Evolutionary conservation across 306 rosid species (phyloP).

Genomic region (Dryas alaskensis): DNA sequence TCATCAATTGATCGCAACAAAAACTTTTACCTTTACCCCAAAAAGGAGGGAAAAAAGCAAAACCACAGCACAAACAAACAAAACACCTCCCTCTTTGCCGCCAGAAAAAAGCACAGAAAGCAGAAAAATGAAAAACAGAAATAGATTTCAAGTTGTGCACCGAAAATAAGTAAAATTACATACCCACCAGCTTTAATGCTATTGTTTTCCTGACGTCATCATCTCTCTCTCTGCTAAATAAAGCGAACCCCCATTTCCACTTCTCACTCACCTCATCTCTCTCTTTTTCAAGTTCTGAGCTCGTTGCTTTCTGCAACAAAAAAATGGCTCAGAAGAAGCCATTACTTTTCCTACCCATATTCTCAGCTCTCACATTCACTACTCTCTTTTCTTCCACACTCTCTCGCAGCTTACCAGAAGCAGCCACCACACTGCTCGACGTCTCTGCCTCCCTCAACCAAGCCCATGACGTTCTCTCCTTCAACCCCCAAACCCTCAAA

Average conservation of each 20-base stretch:
- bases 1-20: neutral
- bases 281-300: neutral
- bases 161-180: neutral
- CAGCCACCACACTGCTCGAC: constrained; percentile 42
- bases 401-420: constrained; percentile 33
- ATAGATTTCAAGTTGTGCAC: neutral
- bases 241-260: constrained; percentile 28
- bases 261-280: neutral
- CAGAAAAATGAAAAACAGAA: neutral
- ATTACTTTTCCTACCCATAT: constrained; percentile 9
- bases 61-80: neutral
- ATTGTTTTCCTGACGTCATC: neutral
- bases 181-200: neutral
- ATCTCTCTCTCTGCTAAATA: constrained; percentile 20
- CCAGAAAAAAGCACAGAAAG: neutral
- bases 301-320: constrained; percentile 6
- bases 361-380: constrained; percentile 15
- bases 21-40: neutral
- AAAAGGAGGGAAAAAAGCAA: neutral
- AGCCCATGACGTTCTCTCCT: constrained; percentile 50
- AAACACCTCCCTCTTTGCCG: neutral
- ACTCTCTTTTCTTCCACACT: constrained; percentile 21
- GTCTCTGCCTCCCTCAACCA: constrained; percentile 51
- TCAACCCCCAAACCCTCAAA: constrained; percentile 25
- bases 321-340: constrained; percentile 40